Percentiles rank a stretch among this genome's conserved stretches.
Evolutionary conservation across 176 grass and related monocot genomes (phyloP).

Genomic region (Bolboschoenus planiculmis): DNA sequence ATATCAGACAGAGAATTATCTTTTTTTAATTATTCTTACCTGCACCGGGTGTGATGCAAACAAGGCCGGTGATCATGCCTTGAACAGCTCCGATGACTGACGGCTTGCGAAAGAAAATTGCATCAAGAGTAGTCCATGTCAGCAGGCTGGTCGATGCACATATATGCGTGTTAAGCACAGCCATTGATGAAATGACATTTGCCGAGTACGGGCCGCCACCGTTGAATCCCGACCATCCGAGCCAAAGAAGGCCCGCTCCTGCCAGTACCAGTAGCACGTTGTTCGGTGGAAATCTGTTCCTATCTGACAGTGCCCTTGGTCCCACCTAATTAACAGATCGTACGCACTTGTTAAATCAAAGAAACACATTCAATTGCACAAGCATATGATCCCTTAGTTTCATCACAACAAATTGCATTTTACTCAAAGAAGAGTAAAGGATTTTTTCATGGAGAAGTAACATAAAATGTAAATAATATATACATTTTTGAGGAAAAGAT

Average conservation of each 20-base stretch:
- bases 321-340: conserved; percentile 36
- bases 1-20: neutral
- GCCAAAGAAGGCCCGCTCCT: conserved; percentile 70
- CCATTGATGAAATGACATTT: conserved; percentile 55
- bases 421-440: too few relatives aligned
- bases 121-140: conserved; percentile 74
- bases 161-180: conserved; percentile 77
- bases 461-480: too few relatives aligned
- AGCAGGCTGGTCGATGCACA: conserved; percentile 64
- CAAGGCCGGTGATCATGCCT: conserved; percentile 90
- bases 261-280: conserved; percentile 71
- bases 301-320: conserved; percentile 28
- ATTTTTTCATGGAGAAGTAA: too few relatives aligned
- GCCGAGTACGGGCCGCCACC: conserved; percentile 67
- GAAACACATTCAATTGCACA: neutral
- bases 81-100: conserved; percentile 85
- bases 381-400: neutral
- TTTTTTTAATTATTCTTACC: conserved; percentile 20
- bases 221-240: conserved; percentile 94
- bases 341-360: neutral
- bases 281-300: conserved; percentile 71
- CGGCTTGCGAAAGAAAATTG: conserved; percentile 66
- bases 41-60: conserved; percentile 78
- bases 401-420: neutral
- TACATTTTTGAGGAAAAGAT: too few relatives aligned